A percentile compares a stretch with the other conserved stretches of the same genome.
These are phyloP conservation scores for Mucuna pruriens DNA, from an alignment of 306 rosid species.

Conservation along the genomic window DNA sequence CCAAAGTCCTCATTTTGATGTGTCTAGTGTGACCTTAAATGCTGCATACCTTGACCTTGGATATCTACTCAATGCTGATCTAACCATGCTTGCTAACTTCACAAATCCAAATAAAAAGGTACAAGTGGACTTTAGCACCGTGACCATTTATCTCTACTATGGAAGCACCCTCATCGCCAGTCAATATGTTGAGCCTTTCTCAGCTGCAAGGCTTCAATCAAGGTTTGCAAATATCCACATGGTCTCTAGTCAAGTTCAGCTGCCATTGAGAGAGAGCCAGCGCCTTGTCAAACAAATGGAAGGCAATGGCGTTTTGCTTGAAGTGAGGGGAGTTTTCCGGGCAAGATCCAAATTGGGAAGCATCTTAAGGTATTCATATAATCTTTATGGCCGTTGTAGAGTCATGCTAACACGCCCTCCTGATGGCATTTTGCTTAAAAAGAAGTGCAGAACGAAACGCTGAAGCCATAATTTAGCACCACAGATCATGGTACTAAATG, in stretches of 20 bases:
- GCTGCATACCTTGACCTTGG: slow-evolving; percentile 97
- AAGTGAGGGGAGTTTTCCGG: slow-evolving; percentile 63
- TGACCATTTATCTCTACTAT: slow-evolving; percentile 61
- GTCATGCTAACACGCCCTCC: slow-evolving; percentile 75
- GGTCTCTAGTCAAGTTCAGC: slow-evolving; percentile 77
- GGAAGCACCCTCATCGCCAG: slow-evolving; percentile 73
- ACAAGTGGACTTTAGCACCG: slow-evolving; percentile 72
- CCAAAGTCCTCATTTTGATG: slow-evolving; percentile 68
- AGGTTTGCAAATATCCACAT: slow-evolving; percentile 66
- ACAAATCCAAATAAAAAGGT: slow-evolving; percentile 92
- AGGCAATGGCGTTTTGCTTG: slow-evolving; percentile 58
- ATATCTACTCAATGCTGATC: slow-evolving; percentile 81
- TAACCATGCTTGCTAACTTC: slow-evolving; percentile 81
- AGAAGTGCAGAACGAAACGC: slow-evolving; percentile 71
- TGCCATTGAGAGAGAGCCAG: slow-evolving; percentile 57
- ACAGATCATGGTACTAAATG: not conserved
- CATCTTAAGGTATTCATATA: slow-evolving; percentile 71
- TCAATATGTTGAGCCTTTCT: slow-evolving; percentile 73
- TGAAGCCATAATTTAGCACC: slow-evolving; percentile 29
- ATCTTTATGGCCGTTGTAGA: slow-evolving; percentile 62
- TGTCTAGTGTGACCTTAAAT: slow-evolving; percentile 66
- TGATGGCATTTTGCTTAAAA: slow-evolving; percentile 57
- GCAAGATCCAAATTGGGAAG: slow-evolving; percentile 77
- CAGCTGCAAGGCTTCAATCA: slow-evolving; percentile 57
- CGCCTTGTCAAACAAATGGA: slow-evolving; percentile 68